Evolutionary conservation across 2,329 filamentous ascomycete species (phyloP), one percentile per base, ranked within the genome.

Genomic region (Huntiella savannae): DNA sequence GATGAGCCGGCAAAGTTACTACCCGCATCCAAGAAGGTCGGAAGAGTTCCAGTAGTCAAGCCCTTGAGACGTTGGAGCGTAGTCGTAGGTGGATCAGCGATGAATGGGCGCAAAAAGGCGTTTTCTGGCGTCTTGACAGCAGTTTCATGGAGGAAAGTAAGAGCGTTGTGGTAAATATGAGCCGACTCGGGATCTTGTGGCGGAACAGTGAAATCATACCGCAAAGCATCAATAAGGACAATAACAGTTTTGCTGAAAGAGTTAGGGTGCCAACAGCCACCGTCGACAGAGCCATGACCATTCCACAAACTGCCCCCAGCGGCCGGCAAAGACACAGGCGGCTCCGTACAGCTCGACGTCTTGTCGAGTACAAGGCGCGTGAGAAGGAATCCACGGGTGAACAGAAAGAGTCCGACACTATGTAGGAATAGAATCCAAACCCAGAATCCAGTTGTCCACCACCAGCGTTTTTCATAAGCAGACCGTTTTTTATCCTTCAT

Each of bases 201-300:
- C 1, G 91, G 91, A 8, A 96, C 75, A 0, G 88, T 92, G 55
- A 98, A 98, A 61, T 98, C 91, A 63, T 98, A 98, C 50, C 91
- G 80, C 49, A 98, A 70, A 45, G 91, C 91, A 61, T 98, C 91
- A 49, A 98, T 81, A 43, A 98, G 66, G 47, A 98, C 73, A 17
- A 98, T 73, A 40, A 98, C 78, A 8, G 88, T 87, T 59, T 87
- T 91, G 52, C 93, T 75, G 58, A 96, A 98, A 2, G 77, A 83
- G 64, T 85, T 93, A 33, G 86, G 84, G 59, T 96, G 86, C 91
- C 91, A 98, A 69, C 91, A 98, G 53, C 91, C 91, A 48, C 70
- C 67, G 16, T 73, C 63, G 2, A 65, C 60, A 12, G 63, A 69
- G 6, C 64, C 60, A 39, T 58, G 59, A 7, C 61, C 62, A 33